A percentile compares a stretch with the other conserved stretches of the same genome.
phyloP scores from a whole-genome alignment of 2,329 filamentous ascomycete genomes.

The Fusarium papillatum region DNA sequence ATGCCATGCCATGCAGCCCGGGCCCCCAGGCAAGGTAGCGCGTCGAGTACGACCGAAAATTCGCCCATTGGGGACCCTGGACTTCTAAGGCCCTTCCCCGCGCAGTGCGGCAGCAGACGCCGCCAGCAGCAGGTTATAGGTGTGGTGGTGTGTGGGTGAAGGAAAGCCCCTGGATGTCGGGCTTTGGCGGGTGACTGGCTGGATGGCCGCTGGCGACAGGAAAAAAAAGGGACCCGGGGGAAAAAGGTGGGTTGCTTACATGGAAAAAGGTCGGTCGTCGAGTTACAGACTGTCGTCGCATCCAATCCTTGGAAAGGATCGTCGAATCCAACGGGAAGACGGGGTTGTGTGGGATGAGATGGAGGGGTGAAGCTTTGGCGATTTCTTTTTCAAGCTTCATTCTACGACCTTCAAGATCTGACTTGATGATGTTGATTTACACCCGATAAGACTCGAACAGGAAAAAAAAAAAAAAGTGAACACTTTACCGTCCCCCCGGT shows the following conservation, averaged over 20 bases:
- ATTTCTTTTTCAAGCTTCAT: background rate
- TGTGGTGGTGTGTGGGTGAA: constrained; percentile 10
- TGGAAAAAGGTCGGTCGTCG: background rate
- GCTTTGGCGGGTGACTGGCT: constrained; percentile 9
- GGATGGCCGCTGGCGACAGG: background rate
- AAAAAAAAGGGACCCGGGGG: background rate
- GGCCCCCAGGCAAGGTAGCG: constrained; percentile 41
- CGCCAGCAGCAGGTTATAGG: background rate
- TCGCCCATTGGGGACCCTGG: constrained; percentile 43
- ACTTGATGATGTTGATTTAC: background rate
- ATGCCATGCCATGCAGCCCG: constrained; percentile 40
- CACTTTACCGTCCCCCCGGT: constrained; percentile 25
- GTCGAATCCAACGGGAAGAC: background rate
- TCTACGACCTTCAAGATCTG: background rate
- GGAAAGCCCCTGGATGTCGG: background rate
- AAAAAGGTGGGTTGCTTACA: constrained; percentile 4
- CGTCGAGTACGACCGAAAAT: constrained; percentile 51
- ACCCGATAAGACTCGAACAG: background rate
- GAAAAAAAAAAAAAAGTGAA: background rate
- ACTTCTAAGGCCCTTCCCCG: constrained; percentile 30
- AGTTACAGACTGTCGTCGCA: background rate
- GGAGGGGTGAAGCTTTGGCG: background rate
- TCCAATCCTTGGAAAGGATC: constrained; percentile 1
- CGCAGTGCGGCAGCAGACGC: constrained; percentile 5
- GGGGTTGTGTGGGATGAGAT: background rate